Percentiles rank a stretch among this genome's conserved stretches.
phyloP scores from a whole-genome alignment of 1,284 basidiomycete genomes.

The Fistulinella cinereoalba region DNA sequence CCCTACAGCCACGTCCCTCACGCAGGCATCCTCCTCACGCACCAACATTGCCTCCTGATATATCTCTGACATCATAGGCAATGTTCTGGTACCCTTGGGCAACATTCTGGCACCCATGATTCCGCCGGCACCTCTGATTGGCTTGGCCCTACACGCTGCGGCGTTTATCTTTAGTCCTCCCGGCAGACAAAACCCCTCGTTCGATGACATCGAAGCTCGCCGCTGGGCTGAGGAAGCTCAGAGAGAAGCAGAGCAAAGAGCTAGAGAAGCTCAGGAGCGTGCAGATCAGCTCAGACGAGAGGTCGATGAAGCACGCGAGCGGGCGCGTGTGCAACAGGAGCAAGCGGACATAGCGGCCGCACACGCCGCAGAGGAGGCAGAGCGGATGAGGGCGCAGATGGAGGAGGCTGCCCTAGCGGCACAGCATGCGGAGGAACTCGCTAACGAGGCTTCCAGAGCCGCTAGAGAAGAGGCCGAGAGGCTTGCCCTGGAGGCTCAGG shows the following conservation, averaged over 20 bases:
- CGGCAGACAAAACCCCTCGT: conserved; percentile 14
- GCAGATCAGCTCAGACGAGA: neutral
- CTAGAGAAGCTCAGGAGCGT: conserved; percentile 2
- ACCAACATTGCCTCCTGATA: too few species aligned
- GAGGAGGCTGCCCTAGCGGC: conserved; percentile 1
- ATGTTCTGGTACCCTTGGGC: too few species aligned
- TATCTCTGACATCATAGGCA: too few species aligned
- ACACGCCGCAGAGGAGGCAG: conserved; percentile 4
- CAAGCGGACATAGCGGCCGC: conserved; percentile 13
- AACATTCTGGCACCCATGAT: too few species aligned
- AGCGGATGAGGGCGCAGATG: conserved; percentile 9
- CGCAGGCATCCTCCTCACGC: too few species aligned
- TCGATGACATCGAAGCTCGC: conserved; percentile 15
- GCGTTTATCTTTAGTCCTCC: conserved; percentile 2
- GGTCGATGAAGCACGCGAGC: conserved; percentile 5
- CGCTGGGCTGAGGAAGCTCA: conserved; percentile 14
- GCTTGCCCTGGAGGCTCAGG: conserved; percentile 8
- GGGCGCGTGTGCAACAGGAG: conserved; percentile 8
- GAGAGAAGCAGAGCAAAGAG: conserved; percentile 8
- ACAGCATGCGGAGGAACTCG: conserved; percentile 1
- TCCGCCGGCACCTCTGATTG: too few species aligned
- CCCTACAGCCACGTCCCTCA: too few species aligned
- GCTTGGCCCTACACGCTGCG: too few species aligned
- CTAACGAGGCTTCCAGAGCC: conserved; percentile 6
- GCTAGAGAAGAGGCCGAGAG: conserved; percentile 15